Percentiles rank a stretch among this genome's conserved stretches.
Evolutionary conservation across 768 basidiomycete genomes (phyloP).

Genomic region (Holtermanniella nyarrowii): DNA sequence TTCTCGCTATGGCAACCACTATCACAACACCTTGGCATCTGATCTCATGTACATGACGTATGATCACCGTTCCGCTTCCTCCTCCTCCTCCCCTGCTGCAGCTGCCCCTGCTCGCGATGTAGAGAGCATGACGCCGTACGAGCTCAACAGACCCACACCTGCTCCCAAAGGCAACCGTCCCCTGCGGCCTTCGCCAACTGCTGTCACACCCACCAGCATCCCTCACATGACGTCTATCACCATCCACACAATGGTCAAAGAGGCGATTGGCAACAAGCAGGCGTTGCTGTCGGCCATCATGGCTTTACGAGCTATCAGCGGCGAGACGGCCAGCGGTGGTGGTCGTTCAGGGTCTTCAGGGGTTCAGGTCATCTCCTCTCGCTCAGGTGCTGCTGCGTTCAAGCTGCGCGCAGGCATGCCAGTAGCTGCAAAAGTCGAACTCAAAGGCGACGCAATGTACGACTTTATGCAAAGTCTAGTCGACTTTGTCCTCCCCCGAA

Average conservation of each 20-base stretch:
- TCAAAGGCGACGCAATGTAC: slow-evolving; percentile 88
- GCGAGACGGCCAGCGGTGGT: slow-evolving; percentile 64
- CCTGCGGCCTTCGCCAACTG: slow-evolving; percentile 48
- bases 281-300: slow-evolving; percentile 75
- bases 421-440: slow-evolving; percentile 76
- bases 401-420: slow-evolving; percentile 66
- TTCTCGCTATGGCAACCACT: slow-evolving; percentile 71
- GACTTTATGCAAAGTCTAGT: slow-evolving; percentile 77
- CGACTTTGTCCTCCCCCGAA: slow-evolving; percentile 89
- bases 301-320: slow-evolving; percentile 75
- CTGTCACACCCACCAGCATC: slow-evolving; percentile 58
- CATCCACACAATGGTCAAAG: slow-evolving; percentile 77
- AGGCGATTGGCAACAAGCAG: slow-evolving; percentile 58
- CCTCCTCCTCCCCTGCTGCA: slow-evolving; percentile 37
- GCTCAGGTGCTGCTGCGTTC: slow-evolving; percentile 65
- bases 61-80: slow-evolving; percentile 47
- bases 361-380: slow-evolving; percentile 53
- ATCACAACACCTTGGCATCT: slow-evolving; percentile 67
- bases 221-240: slow-evolving; percentile 71
- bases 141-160: slow-evolving; percentile 63
- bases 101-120: slow-evolving; percentile 48
- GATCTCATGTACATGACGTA: slow-evolving; percentile 94
- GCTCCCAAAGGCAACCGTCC: slow-evolving; percentile 56
- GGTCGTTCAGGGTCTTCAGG: slow-evolving; percentile 61
- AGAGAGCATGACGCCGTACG: slow-evolving; percentile 70